Evolutionary conservation across 352 stramenopile species (phyloP), one percentile per base, ranked within the genome.

Genomic region (Phytophthora colocasiae): DNA sequence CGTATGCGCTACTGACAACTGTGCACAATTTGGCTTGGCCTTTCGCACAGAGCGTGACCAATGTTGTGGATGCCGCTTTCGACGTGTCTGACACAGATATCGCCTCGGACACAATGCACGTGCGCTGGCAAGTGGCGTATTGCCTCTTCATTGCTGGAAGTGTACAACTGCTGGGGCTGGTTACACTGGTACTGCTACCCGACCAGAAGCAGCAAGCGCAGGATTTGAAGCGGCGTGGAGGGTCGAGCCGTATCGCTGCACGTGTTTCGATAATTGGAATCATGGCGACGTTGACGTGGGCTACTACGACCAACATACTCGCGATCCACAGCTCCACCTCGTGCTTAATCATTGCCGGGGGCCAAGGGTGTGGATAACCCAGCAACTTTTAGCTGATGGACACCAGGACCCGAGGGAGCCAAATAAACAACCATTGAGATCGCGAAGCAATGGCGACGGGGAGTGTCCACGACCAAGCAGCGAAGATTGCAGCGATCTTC

Each of bases 1-100:
- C 73, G 24, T 88, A 89, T 40, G 85, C 78, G 34, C 56, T 93
- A 56, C 57, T 91, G 50, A 90, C 83, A 22, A 92, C 81, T 1
- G 76, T 90, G 39, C 74, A 89, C 65, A 89, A 91, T 41, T 60
- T 90, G 15, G 80, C 80, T 2, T 71, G 62, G 22, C 85, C 85
- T 0, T 87, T 91, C 47, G 80, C 81, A 6, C 71, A 76, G 38
- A 81, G 69, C 53, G 55, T 87, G 50, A 79, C 72, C 54, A 91
- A 86, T 49, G 55, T 80, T 31, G 77, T 93, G 17, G 77, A 89
- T 48, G 65, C 65, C 10, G 66, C 71, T 27, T 93, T 91, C 48
- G 71, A 80, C 31, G 80, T 93, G 31, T 78, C 80, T 4, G 74
- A 93, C 48, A 61, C 27, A 17, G 77, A 84, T 40, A 89, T 93